Evolutionary conservation across 2,329 filamentous ascomycete species (phyloP).

Genomic region (Cytospora piceae): DNA sequence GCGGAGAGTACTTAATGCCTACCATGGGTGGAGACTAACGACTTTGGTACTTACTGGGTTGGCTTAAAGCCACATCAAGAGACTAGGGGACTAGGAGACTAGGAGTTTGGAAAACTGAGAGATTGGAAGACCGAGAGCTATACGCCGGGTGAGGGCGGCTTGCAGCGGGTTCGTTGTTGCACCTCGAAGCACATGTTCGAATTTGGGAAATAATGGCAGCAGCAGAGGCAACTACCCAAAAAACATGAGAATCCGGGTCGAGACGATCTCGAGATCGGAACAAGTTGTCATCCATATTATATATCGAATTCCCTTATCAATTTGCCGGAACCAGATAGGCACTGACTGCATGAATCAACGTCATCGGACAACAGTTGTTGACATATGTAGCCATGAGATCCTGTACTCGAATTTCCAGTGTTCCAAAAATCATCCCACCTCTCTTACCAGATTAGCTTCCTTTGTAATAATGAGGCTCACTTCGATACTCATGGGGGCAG

Average conservation of each 20-base stretch:
- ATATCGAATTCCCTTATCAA: neutral
- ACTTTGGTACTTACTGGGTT: too few species aligned
- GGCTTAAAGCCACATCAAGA: too few species aligned
- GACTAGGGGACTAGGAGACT: too few species aligned
- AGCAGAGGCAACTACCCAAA: neutral
- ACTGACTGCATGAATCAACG: neutral
- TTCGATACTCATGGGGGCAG: neutral
- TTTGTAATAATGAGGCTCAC: slow-evolving; percentile 16
- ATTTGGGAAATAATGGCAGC: neutral
- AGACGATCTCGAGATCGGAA: neutral
- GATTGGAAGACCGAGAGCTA: too few species aligned
- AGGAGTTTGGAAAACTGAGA: too few species aligned
- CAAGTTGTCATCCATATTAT: neutral
- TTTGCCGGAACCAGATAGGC: neutral
- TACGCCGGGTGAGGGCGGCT: too few species aligned
- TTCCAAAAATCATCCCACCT: neutral
- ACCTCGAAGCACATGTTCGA: neutral
- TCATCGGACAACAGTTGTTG: neutral
- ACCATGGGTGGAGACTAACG: too few species aligned
- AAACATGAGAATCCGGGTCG: neutral
- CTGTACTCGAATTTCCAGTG: neutral
- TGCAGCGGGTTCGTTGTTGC: neutral
- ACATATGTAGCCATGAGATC: neutral
- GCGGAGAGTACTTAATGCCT: too few species aligned
- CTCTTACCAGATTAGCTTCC: neutral